Evolutionary conservation across 805 yeast species (phyloP).

Genomic region (Lipomyces kockii): DNA sequence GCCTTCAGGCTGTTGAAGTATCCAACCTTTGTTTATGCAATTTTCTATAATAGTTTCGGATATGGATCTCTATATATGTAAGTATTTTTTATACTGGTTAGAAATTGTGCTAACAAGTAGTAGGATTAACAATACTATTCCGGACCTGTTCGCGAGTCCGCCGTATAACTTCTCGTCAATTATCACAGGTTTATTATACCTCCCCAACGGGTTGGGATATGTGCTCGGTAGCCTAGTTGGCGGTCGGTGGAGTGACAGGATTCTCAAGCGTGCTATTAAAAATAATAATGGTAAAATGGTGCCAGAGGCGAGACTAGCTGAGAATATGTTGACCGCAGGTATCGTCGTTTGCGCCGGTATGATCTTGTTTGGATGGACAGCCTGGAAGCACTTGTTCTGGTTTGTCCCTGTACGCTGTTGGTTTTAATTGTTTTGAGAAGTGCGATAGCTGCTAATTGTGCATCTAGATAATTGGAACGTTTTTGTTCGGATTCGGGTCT

Average conservation of each 20-base stretch:
- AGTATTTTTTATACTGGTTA: background rate
- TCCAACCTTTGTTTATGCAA: constrained; percentile 75
- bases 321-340: constrained; percentile 72
- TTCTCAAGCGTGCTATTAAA: constrained; percentile 57
- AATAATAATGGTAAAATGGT: constrained; percentile 65
- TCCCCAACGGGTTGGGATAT: constrained; percentile 82
- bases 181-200: constrained; percentile 73
- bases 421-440: background rate
- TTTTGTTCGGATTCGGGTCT: constrained; percentile 78
- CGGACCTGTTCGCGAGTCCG: constrained; percentile 60
- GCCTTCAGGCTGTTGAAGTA: constrained; percentile 63
- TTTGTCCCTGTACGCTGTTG: constrained; percentile 61
- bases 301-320: constrained; percentile 80
- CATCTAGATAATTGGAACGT: constrained; percentile 63
- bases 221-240: constrained; percentile 77
- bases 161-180: constrained; percentile 75
- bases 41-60: constrained; percentile 69
- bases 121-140: constrained; percentile 68
- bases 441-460: background rate
- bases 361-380: constrained; percentile 81
- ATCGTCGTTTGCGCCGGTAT: constrained; percentile 65
- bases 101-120: background rate
- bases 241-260: constrained; percentile 75
- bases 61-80: constrained; percentile 68
- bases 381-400: constrained; percentile 71